Evolutionary conservation across 371 early-diverging fungal species (phyloP), one percentile per base, ranked within the genome.

Genomic region (Edhazardia aedis): DNA sequence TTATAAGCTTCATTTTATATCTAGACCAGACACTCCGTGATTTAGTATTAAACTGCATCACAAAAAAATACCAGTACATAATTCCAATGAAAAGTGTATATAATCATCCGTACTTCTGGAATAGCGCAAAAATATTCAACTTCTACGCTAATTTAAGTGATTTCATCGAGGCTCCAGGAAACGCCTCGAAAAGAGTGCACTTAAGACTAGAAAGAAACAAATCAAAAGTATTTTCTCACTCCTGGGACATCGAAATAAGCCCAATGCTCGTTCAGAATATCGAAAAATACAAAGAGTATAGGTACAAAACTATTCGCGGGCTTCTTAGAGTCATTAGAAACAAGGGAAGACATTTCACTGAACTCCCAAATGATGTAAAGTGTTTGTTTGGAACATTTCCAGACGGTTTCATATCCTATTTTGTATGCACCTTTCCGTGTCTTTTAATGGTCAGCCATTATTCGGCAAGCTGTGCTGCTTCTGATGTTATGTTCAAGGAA

Each of bases 261-360:
- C 27, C 4, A 19, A 40, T 12, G 3, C 19, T 66, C n/a, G 24
- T 16, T 2, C 23, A 55, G 6, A 28, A 51, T 12, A 33, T 66
- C 11, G 40, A 37, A 0, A 2, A 44, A 4, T 46, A 42, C 40
- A 53, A 63, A 33, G 21, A 38, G 39, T 65, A 65, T 47, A 59
- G 54, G 38, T 58, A 58, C 29, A 62, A 55, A 37, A 52, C 29
- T 18, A 14, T 60, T 29, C 27, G 49, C 38, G 59, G 50, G 37
- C 44, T 66, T n/a, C 26, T 58, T 22, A 45, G 67, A 44, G 48
- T 56, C 0, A 59, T 66, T 40, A 24, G 67, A 44, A 66, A 66
- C 42, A 63, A 59, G 27, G 67, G 67, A 28, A 55, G 67, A 56
- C 67, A 66, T 59, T 66, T 59, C 43, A 57, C 50, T 28, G 53